These are phyloP conservation scores for Huntiella abstrusa DNA, from an alignment of 2,329 filamentous ascomycete genomes.

Conservation along the genomic window DNA sequence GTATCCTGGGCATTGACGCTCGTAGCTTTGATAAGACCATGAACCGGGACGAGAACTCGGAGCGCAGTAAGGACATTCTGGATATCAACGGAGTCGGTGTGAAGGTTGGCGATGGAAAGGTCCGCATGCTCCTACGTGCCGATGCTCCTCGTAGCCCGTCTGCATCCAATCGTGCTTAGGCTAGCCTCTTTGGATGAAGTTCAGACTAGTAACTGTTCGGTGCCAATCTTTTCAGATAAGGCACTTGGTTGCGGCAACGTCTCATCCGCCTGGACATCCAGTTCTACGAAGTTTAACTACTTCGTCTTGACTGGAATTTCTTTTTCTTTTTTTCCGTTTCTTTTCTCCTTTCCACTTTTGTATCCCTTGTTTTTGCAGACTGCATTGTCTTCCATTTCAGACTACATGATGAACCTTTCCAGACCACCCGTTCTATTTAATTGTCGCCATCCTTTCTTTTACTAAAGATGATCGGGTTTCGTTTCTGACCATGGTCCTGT, in stretches of 20 bases:
- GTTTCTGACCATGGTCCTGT: no score
- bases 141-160: constrained; percentile 5
- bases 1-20: constrained; percentile 51
- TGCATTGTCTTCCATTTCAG: background rate
- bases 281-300: no score
- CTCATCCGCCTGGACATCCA: no score
- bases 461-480: no score
- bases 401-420: background rate
- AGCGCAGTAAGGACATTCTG: constrained; percentile 21
- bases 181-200: background rate
- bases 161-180: constrained; percentile 2
- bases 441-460: background rate
- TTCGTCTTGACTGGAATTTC: background rate
- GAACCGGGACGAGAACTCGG: constrained; percentile 23
- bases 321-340: background rate
- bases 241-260: no score
- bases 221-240: no score
- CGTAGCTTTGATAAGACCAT: constrained; percentile 47
- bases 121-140: constrained; percentile 41
- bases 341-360: constrained; percentile 1
- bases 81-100: constrained; percentile 47
- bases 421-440: background rate
- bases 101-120: constrained; percentile 48
- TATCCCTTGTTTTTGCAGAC: constrained; percentile 8
- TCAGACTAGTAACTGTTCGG: background rate